Conservation (phyloP, 805 yeast genomes). For the Ogataea minuta region DNA sequence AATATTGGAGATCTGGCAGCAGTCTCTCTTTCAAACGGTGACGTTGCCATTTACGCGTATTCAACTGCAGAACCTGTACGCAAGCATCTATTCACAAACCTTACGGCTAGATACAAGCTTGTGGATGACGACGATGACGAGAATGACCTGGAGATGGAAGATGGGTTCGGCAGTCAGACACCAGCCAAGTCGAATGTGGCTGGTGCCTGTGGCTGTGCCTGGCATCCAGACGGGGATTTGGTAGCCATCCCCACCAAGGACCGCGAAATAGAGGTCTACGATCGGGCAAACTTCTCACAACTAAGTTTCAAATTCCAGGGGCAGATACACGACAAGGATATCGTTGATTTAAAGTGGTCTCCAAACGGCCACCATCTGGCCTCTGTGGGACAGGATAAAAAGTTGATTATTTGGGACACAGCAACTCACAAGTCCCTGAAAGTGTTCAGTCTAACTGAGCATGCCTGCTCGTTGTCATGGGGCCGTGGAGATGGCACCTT, state of each 20-base stretch:
- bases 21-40: slow-evolving; percentile 59
- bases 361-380: slow-evolving; percentile 63
- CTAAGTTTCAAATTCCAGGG: slow-evolving; percentile 23
- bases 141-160: slow-evolving; percentile 29
- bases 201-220: slow-evolving; percentile 34
- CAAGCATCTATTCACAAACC: slow-evolving; percentile 42
- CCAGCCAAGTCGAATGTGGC: slow-evolving; percentile 5
- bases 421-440: slow-evolving; percentile 35
- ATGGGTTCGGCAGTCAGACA: slow-evolving; percentile 22
- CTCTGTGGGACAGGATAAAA: slow-evolving; percentile 50
- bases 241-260: slow-evolving; percentile 64
- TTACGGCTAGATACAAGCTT: slow-evolving; percentile 37
- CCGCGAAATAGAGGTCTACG: slow-evolving; percentile 45
- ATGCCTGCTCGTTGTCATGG: slow-evolving; percentile 35
- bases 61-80: slow-evolving; percentile 55
- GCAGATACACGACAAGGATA: slow-evolving; percentile 28
- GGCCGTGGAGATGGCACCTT: slow-evolving; percentile 19
- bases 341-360: slow-evolving; percentile 58
- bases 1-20: slow-evolving; percentile 55
- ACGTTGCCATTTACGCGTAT: slow-evolving; percentile 52
- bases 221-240: slow-evolving; percentile 71
- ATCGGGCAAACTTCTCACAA: slow-evolving; percentile 35
- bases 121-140: slow-evolving; percentile 39
- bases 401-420: slow-evolving; percentile 57
- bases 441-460: slow-evolving; percentile 24